Base-by-base conservation (phyloP, 495 filamentous ascomycete genomes). In the Ascobolus immersus region DNA sequence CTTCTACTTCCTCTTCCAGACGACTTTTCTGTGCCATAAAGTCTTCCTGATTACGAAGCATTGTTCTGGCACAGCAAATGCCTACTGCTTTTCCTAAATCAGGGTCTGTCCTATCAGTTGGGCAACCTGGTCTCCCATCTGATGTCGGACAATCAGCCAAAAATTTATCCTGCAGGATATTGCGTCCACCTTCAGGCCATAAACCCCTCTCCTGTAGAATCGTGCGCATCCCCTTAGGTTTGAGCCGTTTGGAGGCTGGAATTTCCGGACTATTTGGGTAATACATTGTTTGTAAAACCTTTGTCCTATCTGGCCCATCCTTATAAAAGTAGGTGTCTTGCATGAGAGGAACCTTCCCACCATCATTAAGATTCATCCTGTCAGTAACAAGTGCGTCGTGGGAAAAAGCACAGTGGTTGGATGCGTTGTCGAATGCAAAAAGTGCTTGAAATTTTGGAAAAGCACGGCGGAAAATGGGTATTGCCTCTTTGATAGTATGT, bases 391-490 rank as follows among this genome's bases (percentile, higher is more conserved):
- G 32, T 8, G 30, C 31, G 28, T 39, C 37, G 13, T 15, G 15
- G 12, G 31, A 9, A 28, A n/a, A 39, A 2, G 15, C 21, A 34
- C 12, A 5, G 11, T 35, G 22, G 5, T 18, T 39, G 1, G 31
- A 32, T 21, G 32, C 31, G 17, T 39, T 34, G 9, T 39, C 29
- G 17, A 39, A 39, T 4, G 30, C 35, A 6, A 40, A 38, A 9
- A 40, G 13, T 2, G 34, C 35, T 28, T 34, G 26, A 17, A 21
- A 38, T 2, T 17, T 11, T 4, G 39, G 29, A 27, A 32, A 41
- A 2, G 29, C 28, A 21, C 20, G 12, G 0, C 18, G 4, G 20
- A 41, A 39, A 28, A 41, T 41, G 21, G 17, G 36, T 4, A 39
- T 20, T n/a, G 21, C 17, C 17, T 34, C 20, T 13, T 24, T 13